Conservation (phyloP, 768 basidiomycete species). For the Jaapia argillacea region DNA sequence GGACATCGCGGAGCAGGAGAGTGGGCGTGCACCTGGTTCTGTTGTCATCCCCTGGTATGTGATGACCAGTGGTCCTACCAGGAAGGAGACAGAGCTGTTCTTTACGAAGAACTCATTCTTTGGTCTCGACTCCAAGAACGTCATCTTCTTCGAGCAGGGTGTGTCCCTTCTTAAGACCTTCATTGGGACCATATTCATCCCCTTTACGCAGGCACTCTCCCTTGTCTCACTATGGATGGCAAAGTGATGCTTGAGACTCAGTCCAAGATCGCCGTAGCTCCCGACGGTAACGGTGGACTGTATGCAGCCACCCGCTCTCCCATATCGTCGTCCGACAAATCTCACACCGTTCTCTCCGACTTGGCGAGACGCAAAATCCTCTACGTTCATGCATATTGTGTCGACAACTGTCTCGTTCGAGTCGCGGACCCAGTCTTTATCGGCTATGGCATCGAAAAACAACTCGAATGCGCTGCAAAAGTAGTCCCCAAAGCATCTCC, state of each 20-base stretch:
- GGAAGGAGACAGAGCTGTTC: slow-evolving; percentile 76
- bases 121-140: slow-evolving; percentile 68
- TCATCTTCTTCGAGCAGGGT: slow-evolving; percentile 98
- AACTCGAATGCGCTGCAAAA: slow-evolving; percentile 89
- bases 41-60: slow-evolving; percentile 93
- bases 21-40: slow-evolving; percentile 39
- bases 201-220: slow-evolving; percentile 94
- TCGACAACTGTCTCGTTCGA: slow-evolving; percentile 97
- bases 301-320: slow-evolving; percentile 88
- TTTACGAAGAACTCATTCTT: slow-evolving; percentile 74
- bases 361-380: slow-evolving; percentile 63
- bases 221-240: slow-evolving; percentile 90
- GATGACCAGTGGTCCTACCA: slow-evolving; percentile 97
- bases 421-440: slow-evolving; percentile 97
- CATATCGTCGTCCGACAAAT: slow-evolving; percentile 45
- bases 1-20: slow-evolving; percentile 53
- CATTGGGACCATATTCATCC: slow-evolving; percentile 1
- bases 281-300: slow-evolving; percentile 95
- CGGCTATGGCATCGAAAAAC: slow-evolving; percentile 84
- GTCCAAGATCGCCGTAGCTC: slow-evolving; percentile 84
- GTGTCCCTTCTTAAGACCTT: too few relatives aligned
- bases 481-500: slow-evolving; percentile 87
- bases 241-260: slow-evolving; percentile 81
- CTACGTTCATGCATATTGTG: slow-evolving; percentile 93
- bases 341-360: slow-evolving; percentile 76